Conservation (phyloP, 768 basidiomycete genomes). For the Leccinum pellstonianum region DNA sequence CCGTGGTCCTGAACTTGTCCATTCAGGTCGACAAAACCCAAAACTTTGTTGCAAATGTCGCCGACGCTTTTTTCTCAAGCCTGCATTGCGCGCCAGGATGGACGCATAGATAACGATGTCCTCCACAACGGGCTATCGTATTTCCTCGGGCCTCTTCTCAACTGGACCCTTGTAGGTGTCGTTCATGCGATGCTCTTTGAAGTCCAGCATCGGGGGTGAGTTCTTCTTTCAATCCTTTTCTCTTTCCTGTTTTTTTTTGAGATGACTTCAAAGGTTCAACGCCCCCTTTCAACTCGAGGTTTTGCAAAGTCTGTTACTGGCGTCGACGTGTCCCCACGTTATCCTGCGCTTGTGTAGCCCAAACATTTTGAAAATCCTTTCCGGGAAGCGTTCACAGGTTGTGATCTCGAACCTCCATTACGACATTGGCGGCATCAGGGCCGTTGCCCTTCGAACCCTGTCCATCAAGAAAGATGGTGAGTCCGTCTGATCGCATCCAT, state of each 20-base stretch:
- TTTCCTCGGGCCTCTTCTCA: constrained; percentile 68
- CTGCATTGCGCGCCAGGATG: constrained; percentile 43
- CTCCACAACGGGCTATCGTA: constrained; percentile 76
- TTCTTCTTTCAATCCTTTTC: background rate
- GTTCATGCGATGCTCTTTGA: constrained; percentile 62
- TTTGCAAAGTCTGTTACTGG: constrained; percentile 63
- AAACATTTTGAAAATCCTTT: constrained; percentile 47
- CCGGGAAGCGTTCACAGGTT: constrained; percentile 38
- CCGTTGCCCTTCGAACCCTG: constrained; percentile 39
- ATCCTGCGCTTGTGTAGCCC: constrained; percentile 65
- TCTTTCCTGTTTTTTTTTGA: background rate
- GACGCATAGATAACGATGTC: constrained; percentile 65
- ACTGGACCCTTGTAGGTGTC: constrained; percentile 79
- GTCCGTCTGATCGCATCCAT: background rate
- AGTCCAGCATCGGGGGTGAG: constrained; percentile 55
- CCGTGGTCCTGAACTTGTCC: constrained; percentile 1
- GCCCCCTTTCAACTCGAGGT: constrained; percentile 58
- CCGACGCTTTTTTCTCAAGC: constrained; percentile 67
- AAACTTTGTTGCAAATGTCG: constrained; percentile 62
- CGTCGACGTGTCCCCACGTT: constrained; percentile 60
- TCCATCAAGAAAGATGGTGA: constrained; percentile 40
- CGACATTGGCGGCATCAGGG: constrained; percentile 40
- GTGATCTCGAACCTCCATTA: constrained; percentile 30
- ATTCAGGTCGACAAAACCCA: constrained; percentile 68
- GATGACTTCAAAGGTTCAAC: constrained; percentile 38